A percentile compares a stretch with the other conserved stretches of the same genome.
Conservation (phyloP, 2,329 filamentous ascomycete genomes). For the Rhinocladiella mackenziei region DNA sequence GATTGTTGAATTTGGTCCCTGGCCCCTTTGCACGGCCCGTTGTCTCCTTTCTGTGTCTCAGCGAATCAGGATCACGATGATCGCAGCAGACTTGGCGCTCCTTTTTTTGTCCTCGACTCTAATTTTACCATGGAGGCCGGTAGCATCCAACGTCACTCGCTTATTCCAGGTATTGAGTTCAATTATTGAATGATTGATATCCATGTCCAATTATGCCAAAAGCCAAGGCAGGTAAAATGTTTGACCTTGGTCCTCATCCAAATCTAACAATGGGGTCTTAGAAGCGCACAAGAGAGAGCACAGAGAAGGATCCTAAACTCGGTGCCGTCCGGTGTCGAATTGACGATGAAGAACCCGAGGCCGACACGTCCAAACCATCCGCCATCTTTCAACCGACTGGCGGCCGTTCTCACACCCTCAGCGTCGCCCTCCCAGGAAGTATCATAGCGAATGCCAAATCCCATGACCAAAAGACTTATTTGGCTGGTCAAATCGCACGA, state of each 20-base stretch:
- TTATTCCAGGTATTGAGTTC: no score
- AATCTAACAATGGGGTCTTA: background rate
- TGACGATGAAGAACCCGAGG: conserved; percentile 23
- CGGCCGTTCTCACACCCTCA: conserved; percentile 68
- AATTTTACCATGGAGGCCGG: no score
- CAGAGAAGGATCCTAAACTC: conserved; percentile 7
- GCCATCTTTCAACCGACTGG: conserved; percentile 63
- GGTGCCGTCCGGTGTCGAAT: background rate
- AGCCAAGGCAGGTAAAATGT: conserved; percentile 12
- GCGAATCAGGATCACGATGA: no score
- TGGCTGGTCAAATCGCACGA: conserved; percentile 72
- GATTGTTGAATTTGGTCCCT: no score
- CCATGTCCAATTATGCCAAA: conserved; percentile 7
- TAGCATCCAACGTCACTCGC: no score
- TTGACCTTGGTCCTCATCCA: background rate
- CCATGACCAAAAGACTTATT: conserved; percentile 68
- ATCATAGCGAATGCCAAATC: conserved; percentile 66
- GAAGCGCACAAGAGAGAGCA: conserved; percentile 18
- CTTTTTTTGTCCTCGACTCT: no score
- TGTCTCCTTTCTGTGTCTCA: no score
- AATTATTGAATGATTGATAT: background rate
- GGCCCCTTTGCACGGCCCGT: no score
- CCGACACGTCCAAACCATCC: conserved; percentile 63
- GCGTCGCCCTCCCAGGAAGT: conserved; percentile 72
- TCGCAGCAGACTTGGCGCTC: no score